Conservation (phyloP, 768 basidiomycete species). For the Coprinopsis marcescibilis region DNA sequence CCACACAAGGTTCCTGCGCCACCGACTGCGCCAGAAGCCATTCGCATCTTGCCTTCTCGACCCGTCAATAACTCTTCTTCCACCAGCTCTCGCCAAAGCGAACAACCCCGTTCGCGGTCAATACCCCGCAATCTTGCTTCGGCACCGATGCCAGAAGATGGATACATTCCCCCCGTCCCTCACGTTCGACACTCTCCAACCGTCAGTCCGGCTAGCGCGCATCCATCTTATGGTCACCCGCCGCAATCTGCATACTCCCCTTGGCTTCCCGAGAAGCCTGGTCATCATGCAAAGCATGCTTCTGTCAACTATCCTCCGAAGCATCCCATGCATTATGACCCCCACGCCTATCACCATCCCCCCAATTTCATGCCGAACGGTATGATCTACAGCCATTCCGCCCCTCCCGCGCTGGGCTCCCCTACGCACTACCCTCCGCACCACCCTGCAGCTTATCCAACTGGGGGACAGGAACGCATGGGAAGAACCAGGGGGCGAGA, state of each 20-base stretch:
- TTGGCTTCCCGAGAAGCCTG: constrained; percentile 17
- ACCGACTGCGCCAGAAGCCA: constrained; percentile 46
- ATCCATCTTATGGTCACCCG: no score
- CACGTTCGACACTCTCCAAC: neutral
- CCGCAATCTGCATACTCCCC: constrained; percentile 19
- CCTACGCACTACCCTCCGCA: constrained; percentile 21
- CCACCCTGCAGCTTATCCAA: constrained; percentile 40
- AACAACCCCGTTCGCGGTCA: constrained; percentile 40
- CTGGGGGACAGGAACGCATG: constrained; percentile 31
- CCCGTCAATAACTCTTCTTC: constrained; percentile 11
- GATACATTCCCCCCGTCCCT: constrained; percentile 11
- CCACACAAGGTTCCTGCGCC: constrained; percentile 10
- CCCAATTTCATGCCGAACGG: constrained; percentile 51
- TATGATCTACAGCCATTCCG: constrained; percentile 67
- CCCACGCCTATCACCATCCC: constrained; percentile 51
- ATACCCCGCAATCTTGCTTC: constrained; percentile 33
- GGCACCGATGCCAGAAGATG: constrained; percentile 23
- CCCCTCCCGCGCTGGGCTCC: constrained; percentile 36
- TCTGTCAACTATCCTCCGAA: constrained; percentile 58
- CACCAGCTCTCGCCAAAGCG: constrained; percentile 27
- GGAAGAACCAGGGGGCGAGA: constrained; percentile 16
- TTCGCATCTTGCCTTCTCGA: constrained; percentile 53
- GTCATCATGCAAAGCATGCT: constrained; percentile 30
- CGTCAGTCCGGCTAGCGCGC: neutral
- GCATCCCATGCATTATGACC: constrained; percentile 48